A percentile compares a stretch with the other conserved stretches of the same genome.
phyloP scores from a whole-genome alignment of 371 early-diverging fungal genomes.

The Apophysomyces ossiformis region DNA sequence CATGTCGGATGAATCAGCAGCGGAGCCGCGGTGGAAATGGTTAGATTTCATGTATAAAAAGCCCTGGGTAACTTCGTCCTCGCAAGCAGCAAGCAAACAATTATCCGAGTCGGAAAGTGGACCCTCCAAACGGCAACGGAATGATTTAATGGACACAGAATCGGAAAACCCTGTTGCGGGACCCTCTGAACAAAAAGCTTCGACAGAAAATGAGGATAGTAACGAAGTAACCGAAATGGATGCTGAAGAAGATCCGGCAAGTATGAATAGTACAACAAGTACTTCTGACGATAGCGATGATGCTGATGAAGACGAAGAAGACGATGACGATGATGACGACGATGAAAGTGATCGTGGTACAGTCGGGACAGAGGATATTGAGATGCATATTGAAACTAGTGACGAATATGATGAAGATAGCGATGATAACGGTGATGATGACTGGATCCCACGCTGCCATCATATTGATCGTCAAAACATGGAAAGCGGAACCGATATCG shows the following conservation, averaged over 20 bases:
- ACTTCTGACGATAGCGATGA: not conserved
- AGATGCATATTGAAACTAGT: not conserved
- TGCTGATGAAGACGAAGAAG: constrained; percentile 13
- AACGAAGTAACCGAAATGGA: not conserved
- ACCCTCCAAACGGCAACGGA: not conserved
- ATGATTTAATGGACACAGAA: not conserved
- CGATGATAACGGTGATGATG: constrained; percentile 9
- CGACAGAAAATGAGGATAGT: not conserved
- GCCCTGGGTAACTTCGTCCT: not conserved
- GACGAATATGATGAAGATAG: constrained; percentile 13
- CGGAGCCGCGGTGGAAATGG: constrained; percentile 22
- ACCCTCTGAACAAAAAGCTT: not conserved
- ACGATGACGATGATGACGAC: not conserved
- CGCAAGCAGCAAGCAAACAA: not conserved
- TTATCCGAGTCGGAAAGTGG: not conserved
- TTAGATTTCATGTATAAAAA: constrained; percentile 24
- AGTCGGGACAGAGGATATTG: not conserved
- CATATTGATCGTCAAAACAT: constrained; percentile 13
- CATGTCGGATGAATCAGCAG: constrained; percentile 1
- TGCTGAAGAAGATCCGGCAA: not conserved
- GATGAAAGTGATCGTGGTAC: not conserved
- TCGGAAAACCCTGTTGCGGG: not conserved
- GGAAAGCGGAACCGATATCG: constrained; percentile 29
- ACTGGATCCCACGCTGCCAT: not conserved
- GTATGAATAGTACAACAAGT: not conserved